Conservation (phyloP, 768 basidiomycete species). For the Glaciozyma martinii region DNA sequence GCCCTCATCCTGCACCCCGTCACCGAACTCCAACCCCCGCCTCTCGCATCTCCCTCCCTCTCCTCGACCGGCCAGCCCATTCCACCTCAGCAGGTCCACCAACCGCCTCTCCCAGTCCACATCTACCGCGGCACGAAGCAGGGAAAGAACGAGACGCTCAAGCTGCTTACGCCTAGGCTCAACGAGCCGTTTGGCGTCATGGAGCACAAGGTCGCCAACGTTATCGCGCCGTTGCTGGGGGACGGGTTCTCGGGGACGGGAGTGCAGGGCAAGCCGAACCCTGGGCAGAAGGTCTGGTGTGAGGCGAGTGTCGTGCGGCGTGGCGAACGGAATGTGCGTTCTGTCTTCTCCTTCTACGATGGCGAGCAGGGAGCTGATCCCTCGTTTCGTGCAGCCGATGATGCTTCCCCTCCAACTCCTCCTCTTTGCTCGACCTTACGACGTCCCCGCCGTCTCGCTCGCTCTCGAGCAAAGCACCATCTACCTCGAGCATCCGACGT, state of each 20-base stretch:
- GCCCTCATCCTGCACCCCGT: slow-evolving; percentile 79
- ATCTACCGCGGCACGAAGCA: slow-evolving; percentile 40
- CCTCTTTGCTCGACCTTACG: slow-evolving; percentile 88
- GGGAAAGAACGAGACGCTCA: slow-evolving; percentile 57
- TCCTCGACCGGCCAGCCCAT: slow-evolving; percentile 56
- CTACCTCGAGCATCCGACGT: slow-evolving; percentile 70
- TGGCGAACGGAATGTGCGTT: slow-evolving; percentile 25
- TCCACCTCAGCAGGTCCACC: slow-evolving; percentile 56
- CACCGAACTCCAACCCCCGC: slow-evolving; percentile 51
- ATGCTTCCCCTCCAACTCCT: slow-evolving; percentile 76
- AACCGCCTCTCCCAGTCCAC: slow-evolving; percentile 7
- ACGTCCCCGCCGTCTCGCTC: slow-evolving; percentile 71
- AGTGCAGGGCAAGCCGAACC: slow-evolving; percentile 40
- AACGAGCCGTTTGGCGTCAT: slow-evolving; percentile 71
- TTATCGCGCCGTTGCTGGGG: slow-evolving; percentile 72
- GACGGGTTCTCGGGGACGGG: slow-evolving; percentile 63
- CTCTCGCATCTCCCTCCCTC: slow-evolving; percentile 15
- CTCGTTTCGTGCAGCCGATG: slow-evolving; percentile 51
- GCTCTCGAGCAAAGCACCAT: slow-evolving; percentile 60
- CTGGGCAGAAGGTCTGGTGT: slow-evolving; percentile 49
- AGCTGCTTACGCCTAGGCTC: slow-evolving; percentile 58
- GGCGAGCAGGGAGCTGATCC: background rate
- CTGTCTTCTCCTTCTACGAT: background rate
- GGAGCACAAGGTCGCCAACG: slow-evolving; percentile 72
- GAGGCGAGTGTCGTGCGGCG: slow-evolving; percentile 27